These are phyloP conservation scores for Wickerhamiella kurtzmanii DNA, from an alignment of 805 yeast species.

Conservation along the genomic window DNA sequence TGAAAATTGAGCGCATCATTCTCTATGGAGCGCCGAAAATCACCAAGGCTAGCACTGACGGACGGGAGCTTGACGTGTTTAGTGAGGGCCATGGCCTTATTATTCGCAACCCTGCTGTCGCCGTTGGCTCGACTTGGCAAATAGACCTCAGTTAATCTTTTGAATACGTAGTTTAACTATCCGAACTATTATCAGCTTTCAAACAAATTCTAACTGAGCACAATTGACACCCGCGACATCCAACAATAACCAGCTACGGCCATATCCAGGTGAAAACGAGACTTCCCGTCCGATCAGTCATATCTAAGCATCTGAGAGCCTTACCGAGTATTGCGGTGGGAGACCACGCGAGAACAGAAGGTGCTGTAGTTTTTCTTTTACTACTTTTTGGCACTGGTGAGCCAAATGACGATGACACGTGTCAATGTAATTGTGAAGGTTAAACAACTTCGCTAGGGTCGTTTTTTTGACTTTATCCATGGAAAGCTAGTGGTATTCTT, in stretches of 20 bases:
- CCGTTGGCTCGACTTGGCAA: constrained; percentile 37
- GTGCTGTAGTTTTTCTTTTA: neutral
- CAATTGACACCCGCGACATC: no score
- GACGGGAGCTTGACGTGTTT: constrained; percentile 6
- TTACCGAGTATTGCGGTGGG: neutral
- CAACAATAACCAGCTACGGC: neutral
- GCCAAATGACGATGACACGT: no score
- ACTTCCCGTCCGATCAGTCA: neutral
- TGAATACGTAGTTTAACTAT: neutral
- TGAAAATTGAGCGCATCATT: constrained; percentile 19
- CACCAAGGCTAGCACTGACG: constrained; percentile 11
- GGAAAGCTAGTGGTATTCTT: no score
- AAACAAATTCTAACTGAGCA: neutral
- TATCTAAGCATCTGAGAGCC: neutral
- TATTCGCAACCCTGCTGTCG: constrained; percentile 40
- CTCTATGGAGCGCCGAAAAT: constrained; percentile 28
- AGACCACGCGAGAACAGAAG: neutral
- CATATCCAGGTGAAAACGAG: neutral
- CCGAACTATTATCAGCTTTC: neutral
- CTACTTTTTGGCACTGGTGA: no score
- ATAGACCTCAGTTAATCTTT: neutral
- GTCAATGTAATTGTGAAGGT: no score
- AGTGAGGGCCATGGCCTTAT: constrained; percentile 17
- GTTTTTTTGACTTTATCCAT: neutral
- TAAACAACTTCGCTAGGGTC: no score